Percentiles rank a stretch among this genome's conserved stretches.
These are phyloP conservation scores for Hanseniaspora vineae DNA, from an alignment of 805 yeast genomes.

Conservation along the genomic window DNA sequence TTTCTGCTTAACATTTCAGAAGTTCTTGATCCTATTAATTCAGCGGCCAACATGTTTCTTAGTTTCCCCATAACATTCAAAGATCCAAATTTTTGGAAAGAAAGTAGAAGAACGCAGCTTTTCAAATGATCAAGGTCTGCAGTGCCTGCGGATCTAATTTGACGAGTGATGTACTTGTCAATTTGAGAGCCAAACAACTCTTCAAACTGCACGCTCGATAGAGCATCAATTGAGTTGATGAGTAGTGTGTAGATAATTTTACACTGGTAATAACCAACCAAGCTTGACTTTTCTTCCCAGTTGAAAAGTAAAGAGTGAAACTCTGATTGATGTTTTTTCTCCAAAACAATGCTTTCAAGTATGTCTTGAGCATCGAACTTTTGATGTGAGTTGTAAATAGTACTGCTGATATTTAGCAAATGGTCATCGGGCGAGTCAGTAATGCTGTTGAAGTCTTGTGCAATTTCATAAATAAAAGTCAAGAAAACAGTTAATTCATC, in stretches of 20 bases:
- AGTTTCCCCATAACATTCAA: slow-evolving; percentile 33
- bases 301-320: background rate
- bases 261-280: slow-evolving; percentile 21
- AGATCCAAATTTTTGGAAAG: slow-evolving; percentile 24
- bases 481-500: slow-evolving; percentile 14
- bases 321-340: too few species aligned
- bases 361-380: background rate
- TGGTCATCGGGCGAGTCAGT: slow-evolving; percentile 3
- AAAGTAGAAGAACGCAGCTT: slow-evolving; percentile 24
- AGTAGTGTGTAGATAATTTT: slow-evolving; percentile 25
- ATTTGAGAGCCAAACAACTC: slow-evolving; percentile 12
- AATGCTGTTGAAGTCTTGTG: slow-evolving; percentile 27
- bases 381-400: background rate
- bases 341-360: background rate
- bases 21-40: slow-evolving; percentile 41
- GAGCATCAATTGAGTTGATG: slow-evolving; percentile 19
- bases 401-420: background rate
- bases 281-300: slow-evolving; percentile 1
- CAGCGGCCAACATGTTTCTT: slow-evolving; percentile 53
- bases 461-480: slow-evolving; percentile 26
- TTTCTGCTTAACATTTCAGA: slow-evolving; percentile 32
- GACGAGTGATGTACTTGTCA: slow-evolving; percentile 23
- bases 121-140: slow-evolving; percentile 16
- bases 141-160: slow-evolving; percentile 22
- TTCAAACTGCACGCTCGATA: slow-evolving; percentile 15